These are phyloP conservation scores for Sporothrix inflata DNA, from an alignment of 2,329 filamentous ascomycete genomes.

Conservation along the genomic window DNA sequence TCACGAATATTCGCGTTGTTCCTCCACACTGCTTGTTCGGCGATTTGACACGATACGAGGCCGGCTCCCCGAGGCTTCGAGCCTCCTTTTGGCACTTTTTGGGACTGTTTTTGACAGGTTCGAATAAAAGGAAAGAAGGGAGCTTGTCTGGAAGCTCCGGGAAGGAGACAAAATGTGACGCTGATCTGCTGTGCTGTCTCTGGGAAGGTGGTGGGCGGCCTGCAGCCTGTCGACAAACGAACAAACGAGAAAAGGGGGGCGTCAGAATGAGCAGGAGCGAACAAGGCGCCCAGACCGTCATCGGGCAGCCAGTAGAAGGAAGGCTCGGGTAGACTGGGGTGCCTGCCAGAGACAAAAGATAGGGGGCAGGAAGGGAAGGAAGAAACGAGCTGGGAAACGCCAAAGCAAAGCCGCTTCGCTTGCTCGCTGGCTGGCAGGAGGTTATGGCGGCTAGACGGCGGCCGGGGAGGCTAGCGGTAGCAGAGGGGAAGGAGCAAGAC, in stretches of 20 bases:
- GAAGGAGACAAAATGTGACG: constrained; percentile 12
- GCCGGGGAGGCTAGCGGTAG: constrained; percentile 14
- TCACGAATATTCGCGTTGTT: not conserved
- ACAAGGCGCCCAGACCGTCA: constrained; percentile 14
- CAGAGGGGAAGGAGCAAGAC: constrained; percentile 13
- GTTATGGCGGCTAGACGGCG: constrained; percentile 11
- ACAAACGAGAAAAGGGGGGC: constrained; percentile 6
- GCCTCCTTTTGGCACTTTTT: not conserved
- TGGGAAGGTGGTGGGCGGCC: not conserved
- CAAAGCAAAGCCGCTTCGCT: not conserved
- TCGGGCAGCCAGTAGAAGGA: constrained; percentile 11
- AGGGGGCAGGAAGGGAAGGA: not conserved
- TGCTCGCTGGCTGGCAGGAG: not conserved
- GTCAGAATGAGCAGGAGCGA: constrained; percentile 16
- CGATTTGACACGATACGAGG: constrained; percentile 1
- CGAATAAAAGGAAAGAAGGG: not conserved
- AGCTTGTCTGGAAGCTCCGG: constrained; percentile 12
- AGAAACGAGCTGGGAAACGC: constrained; percentile 12
- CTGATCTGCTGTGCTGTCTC: constrained; percentile 17
- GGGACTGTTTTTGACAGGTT: not conserved
- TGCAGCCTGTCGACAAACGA: not conserved
- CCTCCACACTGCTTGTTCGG: not conserved
- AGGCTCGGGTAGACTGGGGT: not conserved
- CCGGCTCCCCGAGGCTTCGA: constrained; percentile 16
- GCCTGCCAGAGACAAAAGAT: not conserved